phyloP scores from a whole-genome alignment of 208 protist genomes.

The Crithidia expoeki region DNA sequence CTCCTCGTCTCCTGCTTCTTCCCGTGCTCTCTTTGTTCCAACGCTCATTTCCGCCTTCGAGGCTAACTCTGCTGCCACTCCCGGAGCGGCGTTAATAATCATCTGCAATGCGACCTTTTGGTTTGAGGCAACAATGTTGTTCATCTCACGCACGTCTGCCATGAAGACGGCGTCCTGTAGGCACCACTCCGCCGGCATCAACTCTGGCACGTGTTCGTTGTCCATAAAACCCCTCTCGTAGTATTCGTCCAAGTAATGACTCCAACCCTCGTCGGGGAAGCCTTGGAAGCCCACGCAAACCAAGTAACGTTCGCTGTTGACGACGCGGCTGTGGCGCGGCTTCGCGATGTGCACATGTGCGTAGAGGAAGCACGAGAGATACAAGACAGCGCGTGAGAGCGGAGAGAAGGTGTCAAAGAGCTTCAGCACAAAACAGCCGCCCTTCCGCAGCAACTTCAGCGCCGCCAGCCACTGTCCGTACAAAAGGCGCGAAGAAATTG shows the following conservation, averaged over 20 bases:
- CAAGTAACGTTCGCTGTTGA: slow-evolving; percentile 93
- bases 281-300: slow-evolving; percentile 66
- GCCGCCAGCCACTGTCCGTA: slow-evolving; percentile 85
- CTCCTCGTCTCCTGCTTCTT: not conserved
- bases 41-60: not conserved
- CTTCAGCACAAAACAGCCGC: slow-evolving; percentile 89
- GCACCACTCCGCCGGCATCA: slow-evolving; percentile 64
- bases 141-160: slow-evolving; percentile 54
- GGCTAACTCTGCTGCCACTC: slow-evolving; percentile 3
- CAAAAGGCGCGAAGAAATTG: slow-evolving; percentile 86
- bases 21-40: not conserved
- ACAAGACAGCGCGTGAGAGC: slow-evolving; percentile 76
- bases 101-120: slow-evolving; percentile 63
- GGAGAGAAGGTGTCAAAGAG: slow-evolving; percentile 92
- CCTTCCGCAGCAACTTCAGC: slow-evolving; percentile 63
- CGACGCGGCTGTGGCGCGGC: slow-evolving; percentile 87
- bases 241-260: slow-evolving; percentile 55
- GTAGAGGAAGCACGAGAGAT: slow-evolving; percentile 84
- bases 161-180: slow-evolving; percentile 57
- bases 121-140: slow-evolving; percentile 53
- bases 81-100: slow-evolving; percentile 51
- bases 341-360: slow-evolving; percentile 87
- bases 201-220: slow-evolving; percentile 55
- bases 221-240: slow-evolving; percentile 70
- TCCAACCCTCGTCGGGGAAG: slow-evolving; percentile 47